Evolutionary conservation across 2,329 filamentous ascomycete species (phyloP), one percentile per base, ranked within the genome.

Genomic region (Sarocladium kiliense): DNA sequence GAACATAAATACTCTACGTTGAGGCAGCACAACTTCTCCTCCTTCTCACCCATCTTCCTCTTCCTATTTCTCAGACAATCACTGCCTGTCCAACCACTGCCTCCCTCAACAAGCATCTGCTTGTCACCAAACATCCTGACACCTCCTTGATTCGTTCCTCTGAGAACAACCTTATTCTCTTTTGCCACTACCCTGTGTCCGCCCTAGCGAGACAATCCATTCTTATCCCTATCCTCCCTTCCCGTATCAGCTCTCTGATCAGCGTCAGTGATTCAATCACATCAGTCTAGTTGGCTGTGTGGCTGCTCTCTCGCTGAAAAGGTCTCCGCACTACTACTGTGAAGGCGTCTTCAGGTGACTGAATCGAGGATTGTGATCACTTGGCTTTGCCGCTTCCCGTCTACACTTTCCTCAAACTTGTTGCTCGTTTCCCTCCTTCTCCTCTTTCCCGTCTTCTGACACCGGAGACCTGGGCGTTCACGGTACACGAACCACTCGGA

Each of bases 181-280:
- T 19, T 51, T 36, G 19, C 47, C 7, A 30, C 23, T 23, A 9
- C 39, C 6, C 19, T 14, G 14, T 51, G 18, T 51, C 27, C 19
- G 26, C 16, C 18, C 47, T 26, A 18, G 11, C 23, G 18, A 51
- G 7, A 18, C 47, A 36, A 51, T 7, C 6, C 19, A 19, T 7
- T 36, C 26, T 51, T 3, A 3, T 30, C n/a, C n/a, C 44, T 47
- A 14, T 11, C 5, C n/a, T n/a, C 47, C 5, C 19, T 34, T 32
- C 26, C 27, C 30, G 21, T 34, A 11, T 19, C 30, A 86, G 67
- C 84, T 88, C 60, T 86, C 82, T 58, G 75, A 89, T 49, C 72
- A 36, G 18, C 12, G 23, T 49, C 26, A 10, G 44, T 51, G 47
- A 51, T 51, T 51, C 47, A 51, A 36, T 3, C 30, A 30, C 26